phyloP scores from a whole-genome alignment of 257 asterid species.

The Henckelia pumila region DNA sequence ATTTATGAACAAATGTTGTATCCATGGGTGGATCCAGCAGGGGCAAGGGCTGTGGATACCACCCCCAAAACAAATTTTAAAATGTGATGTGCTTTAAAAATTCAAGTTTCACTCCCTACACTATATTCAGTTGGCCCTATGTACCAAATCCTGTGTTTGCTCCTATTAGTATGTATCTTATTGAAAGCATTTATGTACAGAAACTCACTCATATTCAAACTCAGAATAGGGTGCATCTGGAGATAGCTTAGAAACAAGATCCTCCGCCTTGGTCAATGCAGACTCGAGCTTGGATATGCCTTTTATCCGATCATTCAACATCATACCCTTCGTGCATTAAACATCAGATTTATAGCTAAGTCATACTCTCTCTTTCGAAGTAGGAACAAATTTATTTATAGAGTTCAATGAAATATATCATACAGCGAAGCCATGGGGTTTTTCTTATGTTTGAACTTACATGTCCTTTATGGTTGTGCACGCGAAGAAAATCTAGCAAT shows the following conservation, averaged over 20 bases:
- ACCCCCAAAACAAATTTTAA: background rate
- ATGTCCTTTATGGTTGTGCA: conserved; percentile 77
- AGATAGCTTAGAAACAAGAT: conserved; percentile 55
- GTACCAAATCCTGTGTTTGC: background rate
- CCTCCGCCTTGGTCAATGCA: conserved; percentile 76
- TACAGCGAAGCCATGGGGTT: background rate
- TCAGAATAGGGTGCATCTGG: conserved; percentile 72
- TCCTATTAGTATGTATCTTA: background rate
- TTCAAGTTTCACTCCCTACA: background rate
- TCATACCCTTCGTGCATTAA: conserved; percentile 49
- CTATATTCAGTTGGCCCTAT: background rate
- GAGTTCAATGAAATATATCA: conserved; percentile 3
- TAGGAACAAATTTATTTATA: conserved; percentile 1
- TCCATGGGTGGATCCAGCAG: background rate
- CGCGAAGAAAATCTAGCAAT: conserved; percentile 82
- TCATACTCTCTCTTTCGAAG: background rate
- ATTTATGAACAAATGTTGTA: no score
- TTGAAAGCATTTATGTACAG: background rate
- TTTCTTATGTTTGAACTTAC: conserved; percentile 41
- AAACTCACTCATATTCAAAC: conserved; percentile 72
- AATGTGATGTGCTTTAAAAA: background rate
- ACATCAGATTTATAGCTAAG: conserved; percentile 13
- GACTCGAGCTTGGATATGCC: conserved; percentile 76
- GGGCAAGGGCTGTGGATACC: background rate
- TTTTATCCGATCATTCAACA: conserved; percentile 88